phyloP scores from a whole-genome alignment of 257 asterid species.

The Fraxinus cuspidata region DNA sequence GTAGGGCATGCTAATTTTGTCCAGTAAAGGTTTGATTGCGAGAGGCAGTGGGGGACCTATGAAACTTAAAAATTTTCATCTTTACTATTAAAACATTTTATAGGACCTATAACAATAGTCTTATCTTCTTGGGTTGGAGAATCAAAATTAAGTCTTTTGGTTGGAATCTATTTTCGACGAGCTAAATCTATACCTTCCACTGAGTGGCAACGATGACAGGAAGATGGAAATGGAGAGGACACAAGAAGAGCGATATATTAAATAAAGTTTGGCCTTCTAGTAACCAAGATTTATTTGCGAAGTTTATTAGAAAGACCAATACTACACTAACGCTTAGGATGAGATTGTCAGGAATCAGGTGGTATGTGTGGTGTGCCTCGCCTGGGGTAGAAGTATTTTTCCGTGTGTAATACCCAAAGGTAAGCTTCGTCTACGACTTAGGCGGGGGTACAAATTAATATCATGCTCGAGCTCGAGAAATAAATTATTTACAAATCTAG shows the following conservation, averaged over 20 bases:
- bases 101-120: neutral
- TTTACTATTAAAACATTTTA: neutral
- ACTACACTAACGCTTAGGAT: neutral
- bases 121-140: neutral
- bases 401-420: neutral
- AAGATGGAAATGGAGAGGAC: neutral
- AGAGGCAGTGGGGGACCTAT: neutral
- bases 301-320: neutral
- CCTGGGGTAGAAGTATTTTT: neutral
- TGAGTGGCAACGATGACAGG: neutral
- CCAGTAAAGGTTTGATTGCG: neutral
- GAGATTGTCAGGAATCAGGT: neutral
- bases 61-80: neutral
- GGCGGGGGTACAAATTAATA: neutral
- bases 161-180: neutral
- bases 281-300: neutral
- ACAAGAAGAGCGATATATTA: neutral
- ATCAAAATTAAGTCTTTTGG: neutral
- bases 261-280: neutral
- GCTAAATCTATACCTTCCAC: neutral
- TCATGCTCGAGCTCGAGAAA: neutral
- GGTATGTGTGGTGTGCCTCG: neutral
- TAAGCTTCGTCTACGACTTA: neutral
- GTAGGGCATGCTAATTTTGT: neutral
- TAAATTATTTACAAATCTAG: neutral